Evolutionary conservation across 177 flowering plant genomes (phyloP).

Genomic region (Tripterygium wilfordii): DNA sequence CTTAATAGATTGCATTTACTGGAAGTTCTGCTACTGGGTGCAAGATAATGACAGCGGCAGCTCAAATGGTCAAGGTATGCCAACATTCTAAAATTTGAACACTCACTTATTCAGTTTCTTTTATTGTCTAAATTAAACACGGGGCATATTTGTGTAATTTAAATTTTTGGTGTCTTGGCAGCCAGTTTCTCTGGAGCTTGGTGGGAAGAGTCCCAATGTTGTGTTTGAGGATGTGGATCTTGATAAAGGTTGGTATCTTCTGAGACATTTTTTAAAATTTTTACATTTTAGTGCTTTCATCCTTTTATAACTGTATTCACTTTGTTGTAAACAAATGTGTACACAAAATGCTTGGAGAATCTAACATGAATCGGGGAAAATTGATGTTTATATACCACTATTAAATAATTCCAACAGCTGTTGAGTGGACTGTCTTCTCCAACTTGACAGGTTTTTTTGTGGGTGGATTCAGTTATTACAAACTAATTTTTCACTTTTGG

Average conservation of each 20-base stretch:
- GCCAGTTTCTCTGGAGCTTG: constrained; percentile 97
- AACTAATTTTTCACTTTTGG: too few species aligned
- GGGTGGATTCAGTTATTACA: too few species aligned
- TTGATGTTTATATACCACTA: too few species aligned
- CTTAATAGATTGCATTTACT: constrained; percentile 84
- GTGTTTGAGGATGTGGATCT: constrained; percentile 96
- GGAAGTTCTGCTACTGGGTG: constrained; percentile 94
- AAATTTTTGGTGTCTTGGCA: too few species aligned
- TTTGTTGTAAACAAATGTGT: not conserved
- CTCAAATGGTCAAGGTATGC: constrained; percentile 78
- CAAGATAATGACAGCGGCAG: constrained; percentile 83
- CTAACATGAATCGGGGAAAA: too few species aligned
- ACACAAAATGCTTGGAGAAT: not conserved
- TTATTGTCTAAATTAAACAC: too few species aligned
- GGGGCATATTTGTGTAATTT: not conserved
- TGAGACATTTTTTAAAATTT: not conserved
- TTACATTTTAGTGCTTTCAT: not conserved
- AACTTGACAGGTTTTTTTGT: too few species aligned
- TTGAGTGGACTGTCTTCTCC: too few species aligned
- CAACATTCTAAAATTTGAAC: too few species aligned
- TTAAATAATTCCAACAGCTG: too few species aligned
- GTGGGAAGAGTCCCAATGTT: constrained; percentile 96
- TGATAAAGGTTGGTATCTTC: constrained; percentile 64
- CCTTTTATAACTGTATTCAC: too few species aligned
- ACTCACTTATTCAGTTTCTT: too few species aligned